Conservation (phyloP, 1,139 yeast genomes). For the Suhomyces anneliseae region DNA sequence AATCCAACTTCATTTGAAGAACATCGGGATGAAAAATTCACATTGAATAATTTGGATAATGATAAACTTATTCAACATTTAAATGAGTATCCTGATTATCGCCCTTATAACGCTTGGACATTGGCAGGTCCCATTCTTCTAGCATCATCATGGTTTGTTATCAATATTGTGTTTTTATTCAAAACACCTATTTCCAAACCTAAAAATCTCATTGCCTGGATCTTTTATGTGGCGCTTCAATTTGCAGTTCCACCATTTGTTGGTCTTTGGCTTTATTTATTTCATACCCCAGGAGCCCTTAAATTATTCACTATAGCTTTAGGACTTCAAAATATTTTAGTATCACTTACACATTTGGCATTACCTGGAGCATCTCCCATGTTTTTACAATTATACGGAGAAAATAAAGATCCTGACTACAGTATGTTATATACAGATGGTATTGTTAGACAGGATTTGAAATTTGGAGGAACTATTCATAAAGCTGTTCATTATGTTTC, state of each 20-base stretch:
- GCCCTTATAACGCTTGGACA: conserved; percentile 12
- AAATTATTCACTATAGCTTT: conserved; percentile 13
- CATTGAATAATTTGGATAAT: neutral
- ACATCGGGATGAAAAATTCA: neutral
- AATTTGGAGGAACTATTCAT: conserved; percentile 14
- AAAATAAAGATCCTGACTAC: conserved; percentile 14
- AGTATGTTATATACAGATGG: conserved; percentile 21
- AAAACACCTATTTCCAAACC: conserved; percentile 10
- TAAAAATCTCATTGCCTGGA: conserved; percentile 15
- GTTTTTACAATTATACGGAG: conserved; percentile 18
- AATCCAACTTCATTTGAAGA: neutral
- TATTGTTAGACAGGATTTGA: conserved; percentile 16
- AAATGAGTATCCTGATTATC: conserved; percentile 1
- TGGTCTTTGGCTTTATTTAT: conserved; percentile 16
- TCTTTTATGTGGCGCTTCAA: conserved; percentile 17
- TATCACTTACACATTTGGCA: conserved; percentile 14
- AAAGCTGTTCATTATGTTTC: conserved; percentile 17
- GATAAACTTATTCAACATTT: neutral
- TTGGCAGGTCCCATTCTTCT: conserved; percentile 15
- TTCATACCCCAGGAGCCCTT: conserved; percentile 18
- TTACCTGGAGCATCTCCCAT: conserved; percentile 21
- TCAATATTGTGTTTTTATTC: conserved; percentile 11
- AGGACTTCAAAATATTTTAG: conserved; percentile 16
- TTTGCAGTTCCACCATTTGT: conserved; percentile 14
- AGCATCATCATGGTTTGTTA: conserved; percentile 13